These are phyloP conservation scores for Echium plantagineum DNA, from an alignment of 257 asterid genomes.

Conservation along the genomic window DNA sequence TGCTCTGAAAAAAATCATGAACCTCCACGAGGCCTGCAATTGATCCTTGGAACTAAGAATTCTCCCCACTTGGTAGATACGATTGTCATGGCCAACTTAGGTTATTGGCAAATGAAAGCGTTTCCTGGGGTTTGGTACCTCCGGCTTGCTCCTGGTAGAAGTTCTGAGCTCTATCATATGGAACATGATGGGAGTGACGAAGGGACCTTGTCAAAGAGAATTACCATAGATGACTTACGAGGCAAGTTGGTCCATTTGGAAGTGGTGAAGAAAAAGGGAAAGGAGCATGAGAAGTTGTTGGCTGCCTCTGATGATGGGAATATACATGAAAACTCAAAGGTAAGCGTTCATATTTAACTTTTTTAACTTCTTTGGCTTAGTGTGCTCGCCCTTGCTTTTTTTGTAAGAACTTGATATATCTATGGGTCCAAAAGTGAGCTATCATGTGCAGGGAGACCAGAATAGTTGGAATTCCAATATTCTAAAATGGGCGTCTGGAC, in stretches of 20 bases:
- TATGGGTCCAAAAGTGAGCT: constrained; percentile 7
- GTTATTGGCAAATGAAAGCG: constrained; percentile 99
- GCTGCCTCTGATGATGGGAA: constrained; percentile 54
- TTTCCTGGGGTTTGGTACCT: constrained; percentile 97
- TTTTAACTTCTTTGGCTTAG: constrained; percentile 5
- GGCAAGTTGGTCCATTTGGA: constrained; percentile 87
- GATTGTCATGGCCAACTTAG: constrained; percentile 97
- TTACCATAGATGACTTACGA: constrained; percentile 71
- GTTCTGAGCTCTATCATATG: constrained; percentile 82
- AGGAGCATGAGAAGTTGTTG: constrained; percentile 70
- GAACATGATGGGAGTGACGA: constrained; percentile 53
- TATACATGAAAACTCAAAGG: constrained; percentile 36
- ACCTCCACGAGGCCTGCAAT: constrained; percentile 92
- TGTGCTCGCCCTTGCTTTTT: not conserved
- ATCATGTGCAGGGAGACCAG: constrained; percentile 41
- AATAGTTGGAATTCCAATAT: constrained; percentile 80
- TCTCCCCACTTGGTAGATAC: constrained; percentile 91
- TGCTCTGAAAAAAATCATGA: constrained; percentile 98
- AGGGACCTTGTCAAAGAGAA: constrained; percentile 50
- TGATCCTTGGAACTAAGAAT: constrained; percentile 86
- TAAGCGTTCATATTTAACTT: constrained; percentile 5
- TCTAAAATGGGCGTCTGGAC: constrained; percentile 94
- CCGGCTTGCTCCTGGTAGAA: constrained; percentile 95
- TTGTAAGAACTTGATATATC: not conserved
- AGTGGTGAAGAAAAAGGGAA: constrained; percentile 84